Percentiles rank a stretch among this genome's conserved stretches.
These are phyloP conservation scores for Heterobasidion parviporum DNA, from an alignment of 1,284 basidiomycete species.

Conservation along the genomic window DNA sequence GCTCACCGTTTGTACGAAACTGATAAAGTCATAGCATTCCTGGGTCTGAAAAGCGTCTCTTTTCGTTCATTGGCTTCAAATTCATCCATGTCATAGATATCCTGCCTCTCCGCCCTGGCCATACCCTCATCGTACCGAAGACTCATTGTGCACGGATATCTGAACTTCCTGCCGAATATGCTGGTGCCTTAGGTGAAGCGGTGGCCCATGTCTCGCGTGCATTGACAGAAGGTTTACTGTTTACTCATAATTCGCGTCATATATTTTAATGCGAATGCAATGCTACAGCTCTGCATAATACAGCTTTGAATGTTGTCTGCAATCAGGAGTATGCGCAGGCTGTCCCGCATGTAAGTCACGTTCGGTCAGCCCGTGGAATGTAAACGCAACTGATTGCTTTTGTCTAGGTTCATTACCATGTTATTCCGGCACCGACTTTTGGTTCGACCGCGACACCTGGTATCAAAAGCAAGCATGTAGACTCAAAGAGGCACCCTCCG, in stretches of 20 bases:
- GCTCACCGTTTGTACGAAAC: slow-evolving; percentile 53
- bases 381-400: background rate
- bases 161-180: slow-evolving; percentile 54
- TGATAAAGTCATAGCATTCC: slow-evolving; percentile 58
- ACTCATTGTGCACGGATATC: slow-evolving; percentile 51
- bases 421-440: slow-evolving; percentile 63
- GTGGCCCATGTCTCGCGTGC: slow-evolving; percentile 56
- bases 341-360: slow-evolving; percentile 57
- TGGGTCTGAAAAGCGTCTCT: slow-evolving; percentile 34
- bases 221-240: slow-evolving; percentile 43
- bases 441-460: slow-evolving; percentile 13
- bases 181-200: slow-evolving; percentile 48
- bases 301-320: slow-evolving; percentile 64
- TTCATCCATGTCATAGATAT: slow-evolving; percentile 40
- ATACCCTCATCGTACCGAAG: slow-evolving; percentile 65
- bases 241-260: background rate
- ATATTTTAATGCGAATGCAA: background rate
- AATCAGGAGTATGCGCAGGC: slow-evolving; percentile 80
- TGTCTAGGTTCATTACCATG: slow-evolving; percentile 66
- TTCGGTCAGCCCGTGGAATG: no score
- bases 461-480: slow-evolving; percentile 3
- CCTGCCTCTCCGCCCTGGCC: slow-evolving; percentile 57
- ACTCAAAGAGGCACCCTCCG: slow-evolving; percentile 17
- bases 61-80: slow-evolving; percentile 2
- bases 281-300: slow-evolving; percentile 48